These are phyloP conservation scores for Naganishia albida DNA, from an alignment of 1,284 basidiomycete genomes.

Conservation along the genomic window DNA sequence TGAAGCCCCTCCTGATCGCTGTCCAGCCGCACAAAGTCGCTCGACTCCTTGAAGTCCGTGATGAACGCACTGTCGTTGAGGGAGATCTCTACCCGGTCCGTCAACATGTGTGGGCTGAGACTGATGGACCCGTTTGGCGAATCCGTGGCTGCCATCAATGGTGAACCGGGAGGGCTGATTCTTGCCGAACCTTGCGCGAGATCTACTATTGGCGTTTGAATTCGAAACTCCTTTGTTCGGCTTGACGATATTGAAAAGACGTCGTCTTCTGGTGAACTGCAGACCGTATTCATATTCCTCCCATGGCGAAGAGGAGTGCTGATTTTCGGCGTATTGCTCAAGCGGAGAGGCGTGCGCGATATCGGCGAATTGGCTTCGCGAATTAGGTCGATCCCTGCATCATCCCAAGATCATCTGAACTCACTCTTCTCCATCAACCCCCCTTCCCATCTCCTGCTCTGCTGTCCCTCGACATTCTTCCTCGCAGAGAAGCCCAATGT, in stretches of 20 bases:
- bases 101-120: not conserved
- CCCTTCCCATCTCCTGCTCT: constrained; percentile 24
- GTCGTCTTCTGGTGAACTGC: not conserved
- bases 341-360: not conserved
- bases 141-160: not conserved
- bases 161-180: too few relatives aligned
- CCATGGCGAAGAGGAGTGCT: constrained; percentile 1
- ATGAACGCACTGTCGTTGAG: constrained; percentile 3
- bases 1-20: not conserved
- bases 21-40: constrained; percentile 1
- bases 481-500: constrained; percentile 29
- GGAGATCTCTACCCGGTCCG: not conserved
- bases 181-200: too few relatives aligned
- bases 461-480: constrained; percentile 7
- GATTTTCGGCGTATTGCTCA: not conserved
- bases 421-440: constrained; percentile 23
- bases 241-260: not conserved
- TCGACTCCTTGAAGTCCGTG: not conserved
- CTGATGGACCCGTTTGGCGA: not conserved
- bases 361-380: not conserved
- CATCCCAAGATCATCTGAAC: not conserved
- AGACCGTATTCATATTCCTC: not conserved
- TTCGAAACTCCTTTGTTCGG: not conserved
- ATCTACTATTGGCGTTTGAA: not conserved
- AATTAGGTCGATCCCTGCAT: not conserved